phyloP scores from a whole-genome alignment of 1,284 basidiomycete species.

The Austroboletus novae-zelandiae region DNA sequence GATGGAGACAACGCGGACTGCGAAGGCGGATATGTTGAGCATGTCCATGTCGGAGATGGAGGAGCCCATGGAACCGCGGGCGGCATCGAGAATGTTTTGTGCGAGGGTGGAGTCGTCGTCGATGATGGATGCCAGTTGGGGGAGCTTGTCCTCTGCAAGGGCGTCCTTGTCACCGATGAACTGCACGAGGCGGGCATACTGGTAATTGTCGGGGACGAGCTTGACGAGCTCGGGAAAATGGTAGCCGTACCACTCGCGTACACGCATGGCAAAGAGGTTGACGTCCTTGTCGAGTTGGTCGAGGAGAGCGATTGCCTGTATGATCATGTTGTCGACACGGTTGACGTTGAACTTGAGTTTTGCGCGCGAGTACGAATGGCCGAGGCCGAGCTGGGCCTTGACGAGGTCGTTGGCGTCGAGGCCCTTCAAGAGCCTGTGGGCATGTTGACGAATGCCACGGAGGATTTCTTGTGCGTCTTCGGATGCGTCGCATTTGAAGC shows the following conservation, averaged over 20 bases:
- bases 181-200: conserved; percentile 86
- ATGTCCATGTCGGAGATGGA: conserved; percentile 93
- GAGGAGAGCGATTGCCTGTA: conserved; percentile 97
- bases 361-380: conserved; percentile 96
- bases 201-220: conserved; percentile 93
- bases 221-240: conserved; percentile 98
- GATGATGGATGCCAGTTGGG: conserved; percentile 80
- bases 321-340: conserved; percentile 99
- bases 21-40: conserved; percentile 94
- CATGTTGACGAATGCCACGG: conserved; percentile 92
- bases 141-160: conserved; percentile 72
- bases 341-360: conserved; percentile 99
- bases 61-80: conserved; percentile 93
- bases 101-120: conserved; percentile 88
- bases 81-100: conserved; percentile 93
- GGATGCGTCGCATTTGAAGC: conserved; percentile 85
- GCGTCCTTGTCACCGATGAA: conserved; percentile 92
- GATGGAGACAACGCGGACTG: conserved; percentile 87
- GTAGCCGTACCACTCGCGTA: conserved; percentile 99
- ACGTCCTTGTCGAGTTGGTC: conserved; percentile 99
- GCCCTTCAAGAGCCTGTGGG: conserved; percentile 87
- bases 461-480: conserved; percentile 87
- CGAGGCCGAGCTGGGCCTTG: conserved; percentile 94
- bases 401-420: conserved; percentile 88
- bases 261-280: conserved; percentile 98